A percentile compares a stretch with the other conserved stretches of the same genome.
phyloP scores from a whole-genome alignment of 2,329 filamentous ascomycete genomes.

The Hawksworthiomyces lignivorus region DNA sequence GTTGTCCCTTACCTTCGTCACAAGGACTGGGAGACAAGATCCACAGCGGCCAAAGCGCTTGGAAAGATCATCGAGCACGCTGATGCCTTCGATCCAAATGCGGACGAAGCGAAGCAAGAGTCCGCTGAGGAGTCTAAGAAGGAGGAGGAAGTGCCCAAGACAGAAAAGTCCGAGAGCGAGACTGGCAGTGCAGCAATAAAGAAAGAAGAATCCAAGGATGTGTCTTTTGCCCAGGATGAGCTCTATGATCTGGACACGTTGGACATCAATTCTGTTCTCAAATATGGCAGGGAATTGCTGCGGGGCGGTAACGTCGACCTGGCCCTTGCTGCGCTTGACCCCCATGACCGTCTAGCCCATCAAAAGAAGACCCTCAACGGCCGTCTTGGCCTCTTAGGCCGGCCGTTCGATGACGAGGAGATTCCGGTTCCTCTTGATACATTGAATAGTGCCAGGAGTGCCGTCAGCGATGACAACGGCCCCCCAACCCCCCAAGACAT shows the following conservation, averaged over 20 bases:
- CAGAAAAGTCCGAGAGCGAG: slow-evolving; percentile 24
- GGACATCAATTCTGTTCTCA: slow-evolving; percentile 72
- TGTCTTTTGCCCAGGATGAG: slow-evolving; percentile 44
- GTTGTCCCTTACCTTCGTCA: slow-evolving; percentile 94
- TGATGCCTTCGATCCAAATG: slow-evolving; percentile 79
- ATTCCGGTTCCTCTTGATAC: slow-evolving; percentile 56
- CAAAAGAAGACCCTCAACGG: slow-evolving; percentile 83
- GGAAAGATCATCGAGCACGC: slow-evolving; percentile 91
- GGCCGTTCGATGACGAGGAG: slow-evolving; percentile 78
- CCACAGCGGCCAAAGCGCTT: slow-evolving; percentile 86
- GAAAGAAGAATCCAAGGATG: slow-evolving; percentile 52
- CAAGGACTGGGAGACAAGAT: slow-evolving; percentile 95
- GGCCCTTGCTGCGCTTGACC: slow-evolving; percentile 71
- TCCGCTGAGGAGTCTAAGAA: slow-evolving; percentile 26
- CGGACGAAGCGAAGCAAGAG: slow-evolving; percentile 52
- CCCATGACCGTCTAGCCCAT: slow-evolving; percentile 70
- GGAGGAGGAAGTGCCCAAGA: slow-evolving; percentile 30
- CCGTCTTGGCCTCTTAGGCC: slow-evolving; percentile 75
- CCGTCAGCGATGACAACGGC: slow-evolving; percentile 5
- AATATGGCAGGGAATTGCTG: slow-evolving; percentile 73
- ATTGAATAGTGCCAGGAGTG: slow-evolving; percentile 31
- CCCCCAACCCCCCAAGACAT: slow-evolving; percentile 36
- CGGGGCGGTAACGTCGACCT: slow-evolving; percentile 84
- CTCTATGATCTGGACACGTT: slow-evolving; percentile 66
- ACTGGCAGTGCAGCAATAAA: slow-evolving; percentile 35